Evolutionary conservation across 371 early-diverging fungal genomes (phyloP), one percentile per base, ranked within the genome.

Genomic region (Funneliformis caledonium): DNA sequence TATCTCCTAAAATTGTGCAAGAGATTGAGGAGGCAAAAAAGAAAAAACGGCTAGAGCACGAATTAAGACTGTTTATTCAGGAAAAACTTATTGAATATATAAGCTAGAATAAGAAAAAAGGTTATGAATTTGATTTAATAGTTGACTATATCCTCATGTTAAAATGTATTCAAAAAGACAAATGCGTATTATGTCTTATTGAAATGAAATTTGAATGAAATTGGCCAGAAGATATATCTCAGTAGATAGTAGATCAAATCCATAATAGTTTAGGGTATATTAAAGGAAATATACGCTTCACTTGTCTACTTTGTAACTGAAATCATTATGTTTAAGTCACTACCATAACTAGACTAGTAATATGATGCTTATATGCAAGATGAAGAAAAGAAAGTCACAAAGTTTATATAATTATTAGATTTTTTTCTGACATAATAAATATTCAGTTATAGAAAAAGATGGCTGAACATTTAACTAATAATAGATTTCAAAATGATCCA

Each of bases 171-270:
- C 72, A 72, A 1, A 22, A 72, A 72, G 26, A 72, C 45, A 72
- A 37, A 37, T 37, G 37, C 2, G 37, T 2, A 37, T 37, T 37
- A 37, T 37, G 37, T 37, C 12, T 37, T 37, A 72, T 72, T n/a
- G 11, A 45, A 45, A 72, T 72, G 19, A 72, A 43, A 26, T 45
- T 16, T 0, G 0, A 72, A 45, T 45, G 45, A 43, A 43, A 42
- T 72, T 37, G 2, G 37, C 2, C 37, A 50, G n/a, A 7, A 72
- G 37, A 72, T 12, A 26, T 19, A 56, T 56, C 11, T 4, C 56
- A 65, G 26, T 65, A 6, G 47, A 72, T 26, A 72, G 72, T 72
- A 6, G 48, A 72, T 72, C 5, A n/a, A 72, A 72, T 72, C 14
- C 6, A 72, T 19, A 72, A 72, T 14, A 42, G 45, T n/a, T 48